These are phyloP conservation scores for Sicyos edulis DNA, from an alignment of 306 rosid species.

Conservation along the genomic window DNA sequence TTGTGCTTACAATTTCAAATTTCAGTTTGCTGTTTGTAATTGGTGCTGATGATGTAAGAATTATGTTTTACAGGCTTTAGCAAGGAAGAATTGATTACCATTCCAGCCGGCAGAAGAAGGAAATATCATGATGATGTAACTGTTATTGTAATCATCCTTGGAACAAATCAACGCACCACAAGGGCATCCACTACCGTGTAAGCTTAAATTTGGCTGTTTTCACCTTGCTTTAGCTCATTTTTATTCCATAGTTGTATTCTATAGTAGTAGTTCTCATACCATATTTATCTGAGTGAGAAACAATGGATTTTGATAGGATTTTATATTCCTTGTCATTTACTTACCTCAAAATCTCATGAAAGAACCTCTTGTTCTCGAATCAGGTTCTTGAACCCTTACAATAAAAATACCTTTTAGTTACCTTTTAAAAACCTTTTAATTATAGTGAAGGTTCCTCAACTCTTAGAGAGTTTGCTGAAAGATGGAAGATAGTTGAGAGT, in stretches of 20 bases:
- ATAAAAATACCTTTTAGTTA: conserved; percentile 16
- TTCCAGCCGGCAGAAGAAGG: conserved; percentile 90
- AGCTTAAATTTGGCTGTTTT: conserved; percentile 23
- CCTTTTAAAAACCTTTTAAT: conserved; percentile 9
- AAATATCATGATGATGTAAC: conserved; percentile 97
- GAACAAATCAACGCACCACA: conserved; percentile 80
- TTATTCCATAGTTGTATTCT: not conserved
- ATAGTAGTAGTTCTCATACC: conserved; percentile 11
- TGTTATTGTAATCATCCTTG: conserved; percentile 76
- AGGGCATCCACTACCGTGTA: conserved; percentile 73
- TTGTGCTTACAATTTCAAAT: not conserved
- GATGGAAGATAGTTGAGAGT: not conserved
- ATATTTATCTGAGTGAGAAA: conserved; percentile 6
- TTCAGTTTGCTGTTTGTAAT: not conserved
- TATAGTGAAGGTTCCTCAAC: conserved; percentile 3
- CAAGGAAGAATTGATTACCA: conserved; percentile 77
- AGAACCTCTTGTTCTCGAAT: conserved; percentile 15
- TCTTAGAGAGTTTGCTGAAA: not conserved
- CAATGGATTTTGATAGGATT: conserved; percentile 9
- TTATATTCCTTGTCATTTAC: not conserved
- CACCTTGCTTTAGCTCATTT: conserved; percentile 14
- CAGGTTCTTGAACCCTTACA: conserved; percentile 18
- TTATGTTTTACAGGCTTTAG: conserved; percentile 56
- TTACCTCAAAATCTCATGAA: conserved; percentile 10
- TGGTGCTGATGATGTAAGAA: not conserved